phyloP scores from a whole-genome alignment of 2,329 filamentous ascomycete genomes.

The Leptodontidium sp. region DNA sequence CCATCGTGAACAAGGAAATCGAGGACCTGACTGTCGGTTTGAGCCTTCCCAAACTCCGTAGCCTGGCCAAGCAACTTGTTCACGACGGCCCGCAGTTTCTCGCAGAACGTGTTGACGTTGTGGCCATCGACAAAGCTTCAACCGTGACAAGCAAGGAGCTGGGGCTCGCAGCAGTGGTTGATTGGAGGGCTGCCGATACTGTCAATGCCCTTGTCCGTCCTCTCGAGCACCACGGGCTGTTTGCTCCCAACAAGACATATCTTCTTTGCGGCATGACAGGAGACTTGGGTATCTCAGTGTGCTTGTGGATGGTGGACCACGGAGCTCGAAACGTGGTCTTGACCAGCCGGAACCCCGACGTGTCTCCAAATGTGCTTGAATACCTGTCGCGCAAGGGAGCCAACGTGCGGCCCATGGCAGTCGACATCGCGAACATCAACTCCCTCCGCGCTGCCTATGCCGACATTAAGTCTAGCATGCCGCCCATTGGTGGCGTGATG shows the following conservation, averaged over 20 bases:
- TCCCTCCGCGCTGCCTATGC: not conserved
- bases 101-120: not conserved
- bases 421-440: not conserved
- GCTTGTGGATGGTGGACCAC: conserved; percentile 50
- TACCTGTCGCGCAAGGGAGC: conserved; percentile 31
- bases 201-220: not conserved
- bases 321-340: conserved; percentile 51
- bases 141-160: too few relatives aligned
- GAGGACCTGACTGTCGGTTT: too few relatives aligned
- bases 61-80: too few relatives aligned
- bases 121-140: not conserved
- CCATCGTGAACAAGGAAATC: too few relatives aligned
- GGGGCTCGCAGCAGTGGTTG: not conserved
- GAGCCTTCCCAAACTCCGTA: too few relatives aligned
- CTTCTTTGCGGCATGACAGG: conserved; percentile 42
- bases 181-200: not conserved
- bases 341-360: conserved; percentile 49
- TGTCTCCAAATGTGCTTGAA: conserved; percentile 40
- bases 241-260: conserved; percentile 38
- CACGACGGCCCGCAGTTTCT: too few relatives aligned
- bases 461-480: not conserved
- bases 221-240: not conserved
- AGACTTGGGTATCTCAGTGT: conserved; percentile 48
- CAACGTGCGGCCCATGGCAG: not conserved
- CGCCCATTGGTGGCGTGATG: not conserved